Evolutionary conservation across 2,329 filamentous ascomycete species (phyloP).

Genomic region (Cylindrodendrum hubeiense): DNA sequence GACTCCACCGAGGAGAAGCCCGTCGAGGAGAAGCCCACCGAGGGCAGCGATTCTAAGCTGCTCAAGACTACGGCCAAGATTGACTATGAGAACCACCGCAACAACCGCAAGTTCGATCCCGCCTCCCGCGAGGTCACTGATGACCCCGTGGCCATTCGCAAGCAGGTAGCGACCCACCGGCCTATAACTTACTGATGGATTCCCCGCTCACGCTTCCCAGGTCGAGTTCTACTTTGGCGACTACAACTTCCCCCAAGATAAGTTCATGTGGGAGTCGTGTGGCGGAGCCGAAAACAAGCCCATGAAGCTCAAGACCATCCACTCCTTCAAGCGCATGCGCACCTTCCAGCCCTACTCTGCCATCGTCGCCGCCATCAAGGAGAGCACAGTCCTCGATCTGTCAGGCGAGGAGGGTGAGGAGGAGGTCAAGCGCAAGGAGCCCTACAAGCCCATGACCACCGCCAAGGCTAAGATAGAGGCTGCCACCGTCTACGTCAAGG

Average conservation of each 20-base stretch:
- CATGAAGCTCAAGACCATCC: conserved; percentile 81
- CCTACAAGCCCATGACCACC: conserved; percentile 71
- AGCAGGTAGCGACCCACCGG: conserved; percentile 69
- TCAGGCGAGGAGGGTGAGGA: conserved; percentile 80
- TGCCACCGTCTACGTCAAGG: conserved; percentile 90
- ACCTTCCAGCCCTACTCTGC: conserved; percentile 90
- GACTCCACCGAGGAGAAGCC: conserved; percentile 41
- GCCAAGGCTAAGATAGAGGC: conserved; percentile 76
- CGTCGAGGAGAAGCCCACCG: conserved; percentile 34
- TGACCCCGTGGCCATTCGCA: conserved; percentile 84
- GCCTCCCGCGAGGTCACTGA: conserved; percentile 76
- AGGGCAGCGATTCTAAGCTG: conserved; percentile 47
- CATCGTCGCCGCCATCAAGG: conserved; percentile 85
- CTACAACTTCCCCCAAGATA: conserved; percentile 89
- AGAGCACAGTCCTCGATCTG: conserved; percentile 80
- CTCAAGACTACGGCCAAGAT: conserved; percentile 60
- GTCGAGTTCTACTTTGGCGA: conserved; percentile 98
- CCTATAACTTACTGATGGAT: background rate
- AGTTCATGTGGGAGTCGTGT: conserved; percentile 84
- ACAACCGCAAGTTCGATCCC: conserved; percentile 79
- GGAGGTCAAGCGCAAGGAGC: conserved; percentile 80
- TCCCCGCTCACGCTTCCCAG: conserved; percentile 55
- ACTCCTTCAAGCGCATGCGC: conserved; percentile 95
- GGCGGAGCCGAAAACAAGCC: conserved; percentile 85
- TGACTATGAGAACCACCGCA: conserved; percentile 55